phyloP scores from a whole-genome alignment of 73 alveolate genomes.

The Paramecium octaurelia region DNA sequence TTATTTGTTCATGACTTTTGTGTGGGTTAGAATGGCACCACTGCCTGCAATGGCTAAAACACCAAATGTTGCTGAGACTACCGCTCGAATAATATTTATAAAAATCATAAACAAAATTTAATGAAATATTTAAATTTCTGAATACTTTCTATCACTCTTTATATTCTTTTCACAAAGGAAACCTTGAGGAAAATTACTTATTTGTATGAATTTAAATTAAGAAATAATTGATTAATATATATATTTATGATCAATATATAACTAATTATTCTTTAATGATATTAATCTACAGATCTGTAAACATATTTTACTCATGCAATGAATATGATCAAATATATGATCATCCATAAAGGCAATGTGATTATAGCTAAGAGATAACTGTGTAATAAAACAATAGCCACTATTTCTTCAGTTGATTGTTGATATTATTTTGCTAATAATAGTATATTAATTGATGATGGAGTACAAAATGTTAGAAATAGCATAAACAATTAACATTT shows the following conservation, averaged over 20 bases:
- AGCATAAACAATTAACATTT: not conserved
- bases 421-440: not conserved
- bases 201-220: too few species aligned
- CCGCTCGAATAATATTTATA: not conserved
- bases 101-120: not conserved
- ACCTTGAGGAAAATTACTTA: too few species aligned
- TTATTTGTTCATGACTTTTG: not conserved
- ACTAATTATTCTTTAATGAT: not conserved
- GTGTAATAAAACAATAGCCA: not conserved
- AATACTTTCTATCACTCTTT: too few species aligned
- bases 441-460: not conserved
- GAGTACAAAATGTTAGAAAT: conserved; percentile 38
- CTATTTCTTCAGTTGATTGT: not conserved
- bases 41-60: not conserved
- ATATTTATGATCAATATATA: not conserved
- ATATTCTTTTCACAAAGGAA: too few species aligned
- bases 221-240: too few species aligned
- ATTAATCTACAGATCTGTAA: not conserved
- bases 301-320: not conserved
- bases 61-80: not conserved
- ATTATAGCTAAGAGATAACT: not conserved
- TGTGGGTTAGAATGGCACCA: not conserved
- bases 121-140: not conserved
- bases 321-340: not conserved
- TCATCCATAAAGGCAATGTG: conserved; percentile 31